Percentiles rank a stretch among this genome's conserved stretches.
These are phyloP conservation scores for Scheffersomyces lignicola DNA, from an alignment of 1,139 yeast genomes.

Conservation along the genomic window DNA sequence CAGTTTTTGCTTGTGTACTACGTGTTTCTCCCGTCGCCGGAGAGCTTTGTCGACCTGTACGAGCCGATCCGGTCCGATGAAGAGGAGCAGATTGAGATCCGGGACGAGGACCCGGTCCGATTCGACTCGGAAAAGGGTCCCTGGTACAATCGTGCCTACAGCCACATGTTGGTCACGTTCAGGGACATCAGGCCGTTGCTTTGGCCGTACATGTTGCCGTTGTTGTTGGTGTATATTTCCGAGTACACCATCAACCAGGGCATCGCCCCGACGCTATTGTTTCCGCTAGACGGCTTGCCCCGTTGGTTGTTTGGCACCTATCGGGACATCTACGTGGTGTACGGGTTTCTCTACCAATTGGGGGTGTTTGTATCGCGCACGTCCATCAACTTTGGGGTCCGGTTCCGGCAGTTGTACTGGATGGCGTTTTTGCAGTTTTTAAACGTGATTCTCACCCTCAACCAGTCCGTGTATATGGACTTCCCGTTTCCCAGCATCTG, in stretches of 20 bases:
- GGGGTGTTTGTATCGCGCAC: constrained; percentile 93
- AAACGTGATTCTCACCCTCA: constrained; percentile 58
- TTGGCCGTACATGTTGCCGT: constrained; percentile 77
- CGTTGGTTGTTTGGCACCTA: constrained; percentile 55
- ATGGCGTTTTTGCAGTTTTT: constrained; percentile 68
- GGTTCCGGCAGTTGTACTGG: constrained; percentile 58
- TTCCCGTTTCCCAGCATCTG: constrained; percentile 60
- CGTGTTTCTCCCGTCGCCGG: constrained; percentile 25
- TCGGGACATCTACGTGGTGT: constrained; percentile 88
- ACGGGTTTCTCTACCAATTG: constrained; percentile 87
- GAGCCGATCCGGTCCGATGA: constrained; percentile 7
- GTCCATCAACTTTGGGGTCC: constrained; percentile 62
- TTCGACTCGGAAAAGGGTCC: neutral
- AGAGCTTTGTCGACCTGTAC: constrained; percentile 9
- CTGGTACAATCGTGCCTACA: constrained; percentile 2
- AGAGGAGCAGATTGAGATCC: constrained; percentile 6
- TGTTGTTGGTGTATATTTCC: constrained; percentile 77
- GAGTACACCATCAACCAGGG: constrained; percentile 94
- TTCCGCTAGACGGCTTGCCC: constrained; percentile 70
- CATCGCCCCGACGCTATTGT: constrained; percentile 80
- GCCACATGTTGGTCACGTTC: constrained; percentile 33
- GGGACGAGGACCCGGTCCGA: constrained; percentile 5
- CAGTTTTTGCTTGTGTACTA: constrained; percentile 35
- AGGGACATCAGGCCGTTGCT: constrained; percentile 50
- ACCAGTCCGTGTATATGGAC: constrained; percentile 60